A percentile compares a stretch with the other conserved stretches of the same genome.
Conservation (phyloP, 2,329 filamentous ascomycete species). For the Penicillium occitanis region DNA sequence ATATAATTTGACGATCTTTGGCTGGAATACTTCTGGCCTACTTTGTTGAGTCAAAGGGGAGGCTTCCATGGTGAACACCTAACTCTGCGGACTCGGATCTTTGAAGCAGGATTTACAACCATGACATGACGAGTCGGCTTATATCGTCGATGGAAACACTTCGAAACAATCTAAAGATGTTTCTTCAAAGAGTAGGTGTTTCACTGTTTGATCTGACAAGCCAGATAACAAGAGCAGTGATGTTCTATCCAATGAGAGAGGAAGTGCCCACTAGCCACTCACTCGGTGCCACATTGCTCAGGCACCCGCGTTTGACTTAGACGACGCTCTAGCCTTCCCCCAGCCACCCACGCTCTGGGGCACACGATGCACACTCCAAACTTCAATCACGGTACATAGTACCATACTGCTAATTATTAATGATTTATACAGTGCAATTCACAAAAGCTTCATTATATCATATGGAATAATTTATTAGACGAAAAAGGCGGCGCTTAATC, state of each 20-base stretch:
- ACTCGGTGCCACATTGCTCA: conserved; percentile 7
- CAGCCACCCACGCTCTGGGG: background rate
- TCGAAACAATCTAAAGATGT: no score
- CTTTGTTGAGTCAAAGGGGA: conserved; percentile 92
- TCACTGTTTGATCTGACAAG: conserved; percentile 9
- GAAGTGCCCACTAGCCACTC: conserved; percentile 3
- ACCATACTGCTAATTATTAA: no score
- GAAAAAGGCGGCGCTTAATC: background rate
- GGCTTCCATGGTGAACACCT: conserved; percentile 64
- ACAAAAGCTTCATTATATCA: background rate
- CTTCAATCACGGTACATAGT: no score
- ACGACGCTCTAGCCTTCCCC: background rate
- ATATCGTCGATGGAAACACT: background rate
- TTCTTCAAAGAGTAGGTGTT: background rate
- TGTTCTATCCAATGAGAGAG: conserved; percentile 10
- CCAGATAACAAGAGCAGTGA: conserved; percentile 9
- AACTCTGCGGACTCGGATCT: conserved; percentile 4
- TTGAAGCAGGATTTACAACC: conserved; percentile 5
- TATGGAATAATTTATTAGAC: background rate
- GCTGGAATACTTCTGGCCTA: conserved; percentile 85
- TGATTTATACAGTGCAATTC: no score
- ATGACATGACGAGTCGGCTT: conserved; percentile 1
- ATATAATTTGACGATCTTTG: conserved; percentile 91
- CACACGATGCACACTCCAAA: background rate
- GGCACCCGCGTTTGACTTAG: background rate